Percentiles rank a stretch among this genome's conserved stretches.
Evolutionary conservation across 2,329 filamentous ascomycete species (phyloP).

Genomic region (Akanthomyces muscarius): DNA sequence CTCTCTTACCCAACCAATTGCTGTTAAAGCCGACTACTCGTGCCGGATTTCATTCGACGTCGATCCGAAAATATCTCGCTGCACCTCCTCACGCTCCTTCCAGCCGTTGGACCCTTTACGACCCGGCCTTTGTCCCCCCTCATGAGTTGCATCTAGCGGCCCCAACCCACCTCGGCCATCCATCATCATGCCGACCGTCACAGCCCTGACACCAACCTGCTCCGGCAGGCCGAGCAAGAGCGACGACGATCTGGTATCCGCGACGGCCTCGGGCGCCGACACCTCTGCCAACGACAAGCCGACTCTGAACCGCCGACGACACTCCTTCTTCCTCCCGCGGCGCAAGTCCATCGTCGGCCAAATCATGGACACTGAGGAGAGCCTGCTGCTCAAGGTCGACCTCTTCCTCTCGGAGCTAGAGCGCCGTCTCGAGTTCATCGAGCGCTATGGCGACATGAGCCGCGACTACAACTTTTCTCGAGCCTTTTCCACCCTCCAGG

Average conservation of each 20-base stretch:
- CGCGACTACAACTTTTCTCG: conserved; percentile 80
- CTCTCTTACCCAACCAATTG: conserved; percentile 17
- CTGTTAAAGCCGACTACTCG: conserved; percentile 2
- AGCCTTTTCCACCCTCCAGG: conserved; percentile 80
- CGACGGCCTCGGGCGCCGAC: conserved; percentile 40
- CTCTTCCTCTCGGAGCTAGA: conserved; percentile 82
- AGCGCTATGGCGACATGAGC: conserved; percentile 78
- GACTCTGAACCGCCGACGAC: conserved; percentile 36
- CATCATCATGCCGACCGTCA: conserved; percentile 35
- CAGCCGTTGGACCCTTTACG: not conserved
- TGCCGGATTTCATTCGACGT: conserved; percentile 6
- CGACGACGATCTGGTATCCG: conserved; percentile 34
- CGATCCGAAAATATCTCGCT: conserved; percentile 17
- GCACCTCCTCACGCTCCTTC: not conserved
- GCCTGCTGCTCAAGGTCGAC: conserved; percentile 64
- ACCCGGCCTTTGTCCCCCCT: not conserved
- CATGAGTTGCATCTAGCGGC: conserved; percentile 2
- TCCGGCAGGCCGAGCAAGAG: conserved; percentile 29
- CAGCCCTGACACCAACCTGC: conserved; percentile 37
- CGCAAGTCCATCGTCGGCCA: conserved; percentile 57
- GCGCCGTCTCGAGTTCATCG: conserved; percentile 79
- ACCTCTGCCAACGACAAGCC: conserved; percentile 31
- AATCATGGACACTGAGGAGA: conserved; percentile 60
- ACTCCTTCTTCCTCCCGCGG: conserved; percentile 55
- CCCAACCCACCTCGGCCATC: not conserved